Conservation (phyloP, 306 rosid genomes). For the Canavalia ensiformis region DNA sequence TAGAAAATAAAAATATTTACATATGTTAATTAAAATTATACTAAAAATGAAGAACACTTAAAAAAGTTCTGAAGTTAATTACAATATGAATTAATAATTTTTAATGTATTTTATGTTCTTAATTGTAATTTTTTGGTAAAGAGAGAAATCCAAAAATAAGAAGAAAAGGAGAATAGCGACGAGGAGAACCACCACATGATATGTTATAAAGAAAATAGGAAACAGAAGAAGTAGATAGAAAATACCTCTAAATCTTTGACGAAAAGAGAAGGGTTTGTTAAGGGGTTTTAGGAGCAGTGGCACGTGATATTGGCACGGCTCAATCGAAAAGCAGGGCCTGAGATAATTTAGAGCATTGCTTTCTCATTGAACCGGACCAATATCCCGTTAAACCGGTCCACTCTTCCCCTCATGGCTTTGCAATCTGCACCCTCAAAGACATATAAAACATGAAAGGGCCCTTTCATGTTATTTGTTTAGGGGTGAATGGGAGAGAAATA, state of each 20-base stretch:
- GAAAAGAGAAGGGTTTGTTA: background rate
- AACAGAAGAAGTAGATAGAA: background rate
- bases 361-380: constrained; percentile 99
- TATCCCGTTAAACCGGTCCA: constrained; percentile 77
- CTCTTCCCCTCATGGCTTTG: background rate
- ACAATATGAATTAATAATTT: too few species aligned
- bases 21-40: too few species aligned
- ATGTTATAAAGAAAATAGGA: background rate
- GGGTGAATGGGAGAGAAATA: too few species aligned
- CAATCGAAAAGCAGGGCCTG: constrained; percentile 78
- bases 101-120: too few species aligned
- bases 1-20: too few species aligned
- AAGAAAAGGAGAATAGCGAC: too few species aligned
- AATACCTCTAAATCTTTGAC: constrained; percentile 7
- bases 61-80: too few species aligned
- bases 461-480: background rate
- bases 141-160: too few species aligned
- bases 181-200: background rate
- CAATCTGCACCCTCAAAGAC: background rate
- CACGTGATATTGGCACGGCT: constrained; percentile 99
- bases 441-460: background rate
- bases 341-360: constrained; percentile 50
- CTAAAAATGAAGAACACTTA: too few species aligned
- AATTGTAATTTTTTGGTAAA: too few species aligned
- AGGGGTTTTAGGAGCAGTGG: constrained; percentile 50